Evolutionary conservation across 2,329 filamentous ascomycete genomes (phyloP), one percentile per base, ranked within the genome.

Genomic region (Aspergillus intermedius): DNA sequence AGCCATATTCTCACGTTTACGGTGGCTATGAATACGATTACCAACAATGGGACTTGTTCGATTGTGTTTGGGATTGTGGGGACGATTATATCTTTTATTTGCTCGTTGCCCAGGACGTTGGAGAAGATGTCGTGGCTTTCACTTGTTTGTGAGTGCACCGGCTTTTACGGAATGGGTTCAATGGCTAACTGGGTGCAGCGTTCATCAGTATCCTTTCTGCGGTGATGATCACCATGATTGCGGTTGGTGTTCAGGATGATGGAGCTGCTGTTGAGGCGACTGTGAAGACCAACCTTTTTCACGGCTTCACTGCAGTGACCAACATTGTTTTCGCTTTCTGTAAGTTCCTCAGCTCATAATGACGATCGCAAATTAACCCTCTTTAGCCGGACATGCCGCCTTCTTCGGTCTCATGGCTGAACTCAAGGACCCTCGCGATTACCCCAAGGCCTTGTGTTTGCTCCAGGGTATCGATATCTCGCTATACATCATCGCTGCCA

Each of bases 251-350:
- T 45, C 57, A 65, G 35, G 70, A 73, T 42, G 72, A 73, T 13
- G 68, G 71, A 44, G 53, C 54, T 19, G 59, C 56, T 5, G 61
- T 74, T 35, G 57, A 67, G 15, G 66, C 69, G 17, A 65, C 69
- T 12, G 65, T 68, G 17, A 54, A 72, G 3, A 64, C 78, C 1
- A 68, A 68, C 30, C 73, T 86, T 35, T 71, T 73, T 42, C 72
- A 78, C 41, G 81, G 73, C 17, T 84, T 86, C 60, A 74, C 81
- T 12, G 77, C 80, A 15, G 75, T 86, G 42, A 76, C 74, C 60
- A 87, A 87, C 69, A 88, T 89, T 46, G 75, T 87, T 51, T 81
- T 88, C 51, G 84, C 86, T 48, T 89, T 84, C 70, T 75, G 81
- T 72, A 60, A 61, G 69, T 23, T 71, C 17, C 67, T 70, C 47